Evolutionary conservation across 306 rosid species (phyloP), one percentile per base, ranked within the genome.

Genomic region (Macrotyloma uniflorum): DNA sequence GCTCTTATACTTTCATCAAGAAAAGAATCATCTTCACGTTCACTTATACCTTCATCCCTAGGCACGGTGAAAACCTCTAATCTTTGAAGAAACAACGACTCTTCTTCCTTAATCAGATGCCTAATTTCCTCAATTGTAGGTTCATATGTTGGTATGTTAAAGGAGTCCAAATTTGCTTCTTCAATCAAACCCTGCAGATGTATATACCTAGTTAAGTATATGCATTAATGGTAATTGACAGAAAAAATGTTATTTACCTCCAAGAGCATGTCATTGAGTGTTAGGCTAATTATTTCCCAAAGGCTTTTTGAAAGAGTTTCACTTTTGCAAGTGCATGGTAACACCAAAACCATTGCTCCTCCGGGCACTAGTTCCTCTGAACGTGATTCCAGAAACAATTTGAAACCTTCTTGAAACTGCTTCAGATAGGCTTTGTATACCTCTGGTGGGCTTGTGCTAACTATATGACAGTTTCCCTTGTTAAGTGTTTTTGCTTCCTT

Each of bases 311-410:
- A 5, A 20, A 6, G 81, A 24, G 53, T 53, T 8, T 67, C 38
- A 7, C 6, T n/a, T 33, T 84, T 61, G 6, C 66, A 58, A 58
- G 62, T 79, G 11, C 87, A 87, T 1, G 67, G 4, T 4, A 79
- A 8, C 2, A 89, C 84, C 5, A 87, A 81, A 12, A 85, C 82
- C 88, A 87, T 79, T 4, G 65, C 13, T 2, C 93, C 91, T 2
- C 83, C 84, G 1, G 16, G 32, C 5, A 87, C 84, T 18, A 89
- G 49, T 67, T 87, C 93, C 33, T 81, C 59, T 0, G 81, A 80
- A 19, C 93, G 88, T 72, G 23, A 80, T 6, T 58, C 70, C 11
- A 89, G 50, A 36, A 89, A 87, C 4, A 38, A 1, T 8, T 77
- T 59, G 43, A 89, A 87, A 30, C 83, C 88, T 12, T 79, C 15